A percentile compares a stretch with the other conserved stretches of the same genome.
These are phyloP conservation scores for Wakefieldia striispora DNA, from an alignment of 768 basidiomycete genomes.

Conservation along the genomic window DNA sequence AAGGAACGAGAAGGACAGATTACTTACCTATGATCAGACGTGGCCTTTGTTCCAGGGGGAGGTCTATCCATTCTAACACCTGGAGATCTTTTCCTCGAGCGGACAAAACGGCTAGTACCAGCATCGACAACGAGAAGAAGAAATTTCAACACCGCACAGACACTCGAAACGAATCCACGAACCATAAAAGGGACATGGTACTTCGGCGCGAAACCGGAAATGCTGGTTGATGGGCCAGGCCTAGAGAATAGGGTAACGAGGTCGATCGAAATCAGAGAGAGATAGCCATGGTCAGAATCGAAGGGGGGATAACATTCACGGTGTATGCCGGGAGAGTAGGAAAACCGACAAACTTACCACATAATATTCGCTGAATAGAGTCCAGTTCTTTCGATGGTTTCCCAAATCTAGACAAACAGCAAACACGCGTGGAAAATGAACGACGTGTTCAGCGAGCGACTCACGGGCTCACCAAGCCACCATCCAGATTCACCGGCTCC, in stretches of 20 bases:
- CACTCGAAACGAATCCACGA: not conserved
- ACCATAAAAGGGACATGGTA: constrained; percentile 19
- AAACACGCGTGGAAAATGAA: not conserved
- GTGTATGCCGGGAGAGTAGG: not conserved
- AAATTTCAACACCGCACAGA: not conserved
- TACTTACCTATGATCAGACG: constrained; percentile 65
- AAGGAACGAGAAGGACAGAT: not conserved
- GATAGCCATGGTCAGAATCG: not conserved
- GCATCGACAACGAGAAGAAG: not conserved
- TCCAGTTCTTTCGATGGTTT: constrained; percentile 73
- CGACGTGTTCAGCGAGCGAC: constrained; percentile 10
- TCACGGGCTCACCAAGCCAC: constrained; percentile 88
- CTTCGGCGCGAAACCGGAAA: constrained; percentile 8
- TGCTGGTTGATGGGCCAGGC: constrained; percentile 13
- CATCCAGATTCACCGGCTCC: constrained; percentile 61
- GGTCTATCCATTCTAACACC: constrained; percentile 74
- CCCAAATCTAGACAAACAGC: constrained; percentile 67
- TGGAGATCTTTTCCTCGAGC: constrained; percentile 61
- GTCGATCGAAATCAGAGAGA: not conserved
- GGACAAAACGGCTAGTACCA: constrained; percentile 1
- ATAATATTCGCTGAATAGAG: constrained; percentile 79
- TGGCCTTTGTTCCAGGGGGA: constrained; percentile 57
- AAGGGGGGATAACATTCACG: not conserved
- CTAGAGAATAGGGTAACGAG: not conserved
- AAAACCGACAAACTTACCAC: constrained; percentile 56